phyloP scores from a whole-genome alignment of 75 land plant genomes.

The Cupressus sempervirens region DNA sequence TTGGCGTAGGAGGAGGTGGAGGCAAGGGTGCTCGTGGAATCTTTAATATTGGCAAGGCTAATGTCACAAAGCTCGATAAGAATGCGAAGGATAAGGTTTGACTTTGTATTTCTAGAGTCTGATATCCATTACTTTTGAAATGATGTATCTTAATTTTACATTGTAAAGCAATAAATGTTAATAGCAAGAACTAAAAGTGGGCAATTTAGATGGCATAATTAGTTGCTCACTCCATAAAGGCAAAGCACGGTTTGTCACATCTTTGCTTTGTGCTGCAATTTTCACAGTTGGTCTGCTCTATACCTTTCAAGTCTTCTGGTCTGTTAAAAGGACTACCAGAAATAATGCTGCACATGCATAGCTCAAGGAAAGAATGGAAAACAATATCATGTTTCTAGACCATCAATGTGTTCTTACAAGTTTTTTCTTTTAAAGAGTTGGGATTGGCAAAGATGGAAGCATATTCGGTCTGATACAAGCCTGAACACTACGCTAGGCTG shows the following conservation, averaged over 20 bases:
- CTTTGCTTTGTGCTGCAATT: background rate
- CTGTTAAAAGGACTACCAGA: background rate
- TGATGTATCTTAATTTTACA: background rate
- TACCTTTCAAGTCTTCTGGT: background rate
- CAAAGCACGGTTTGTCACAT: background rate
- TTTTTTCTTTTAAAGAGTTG: background rate
- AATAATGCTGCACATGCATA: background rate
- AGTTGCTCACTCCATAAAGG: background rate
- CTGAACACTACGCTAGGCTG: background rate
- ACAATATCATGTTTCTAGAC: background rate
- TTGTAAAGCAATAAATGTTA: background rate
- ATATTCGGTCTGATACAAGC: background rate
- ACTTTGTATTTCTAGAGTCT: background rate
- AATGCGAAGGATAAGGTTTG: constrained; percentile 82
- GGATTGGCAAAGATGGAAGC: background rate
- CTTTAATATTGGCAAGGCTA: constrained; percentile 79
- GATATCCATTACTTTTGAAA: background rate
- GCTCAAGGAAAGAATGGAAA: background rate
- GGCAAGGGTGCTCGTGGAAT: constrained; percentile 72
- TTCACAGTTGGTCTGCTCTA: background rate
- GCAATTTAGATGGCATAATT: background rate
- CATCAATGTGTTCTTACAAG: background rate
- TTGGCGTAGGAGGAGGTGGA: constrained; percentile 62
- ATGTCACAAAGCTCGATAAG: constrained; percentile 68
- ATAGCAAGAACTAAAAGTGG: background rate